Conservation (phyloP, 2,329 filamentous ascomycete genomes). For the Zymoseptoria brevis region DNA sequence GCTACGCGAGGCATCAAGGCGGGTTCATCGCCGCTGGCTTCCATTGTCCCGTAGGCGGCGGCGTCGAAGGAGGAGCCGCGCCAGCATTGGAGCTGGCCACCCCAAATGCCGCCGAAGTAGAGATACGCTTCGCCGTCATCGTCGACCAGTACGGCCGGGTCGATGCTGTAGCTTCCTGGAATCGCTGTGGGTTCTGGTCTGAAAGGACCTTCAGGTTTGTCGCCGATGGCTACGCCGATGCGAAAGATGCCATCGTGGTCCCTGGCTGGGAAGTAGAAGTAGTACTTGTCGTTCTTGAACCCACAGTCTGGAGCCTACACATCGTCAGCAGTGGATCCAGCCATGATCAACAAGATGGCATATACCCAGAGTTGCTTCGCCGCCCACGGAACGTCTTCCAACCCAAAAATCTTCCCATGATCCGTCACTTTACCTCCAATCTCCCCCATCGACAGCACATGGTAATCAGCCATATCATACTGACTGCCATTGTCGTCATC, state of each 20-base stretch:
- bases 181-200: constrained; percentile 57
- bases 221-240: constrained; percentile 61
- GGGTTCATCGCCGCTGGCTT: constrained; percentile 44
- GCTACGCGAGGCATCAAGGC: constrained; percentile 63
- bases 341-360: too few species aligned
- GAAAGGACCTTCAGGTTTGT: constrained; percentile 63
- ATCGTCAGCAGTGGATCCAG: not conserved
- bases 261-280: constrained; percentile 69
- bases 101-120: constrained; percentile 76
- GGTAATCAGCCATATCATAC: constrained; percentile 79
- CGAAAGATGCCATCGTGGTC: constrained; percentile 63
- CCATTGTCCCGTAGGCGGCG: constrained; percentile 20
- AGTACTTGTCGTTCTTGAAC: constrained; percentile 60
- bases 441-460: constrained; percentile 60
- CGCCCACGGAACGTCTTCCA: constrained; percentile 65
- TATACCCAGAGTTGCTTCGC: constrained; percentile 63
- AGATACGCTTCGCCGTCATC: constrained; percentile 56
- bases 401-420: constrained; percentile 61
- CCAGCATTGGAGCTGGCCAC: constrained; percentile 67
- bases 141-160: constrained; percentile 69
- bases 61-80: constrained; percentile 51
- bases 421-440: constrained; percentile 56
- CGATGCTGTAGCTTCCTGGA: constrained; percentile 64
- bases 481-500: constrained; percentile 82
- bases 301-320: constrained; percentile 63